These are phyloP conservation scores for Silene coronaria DNA, from an alignment of 179 eudicot genomes.

Conservation along the genomic window DNA sequence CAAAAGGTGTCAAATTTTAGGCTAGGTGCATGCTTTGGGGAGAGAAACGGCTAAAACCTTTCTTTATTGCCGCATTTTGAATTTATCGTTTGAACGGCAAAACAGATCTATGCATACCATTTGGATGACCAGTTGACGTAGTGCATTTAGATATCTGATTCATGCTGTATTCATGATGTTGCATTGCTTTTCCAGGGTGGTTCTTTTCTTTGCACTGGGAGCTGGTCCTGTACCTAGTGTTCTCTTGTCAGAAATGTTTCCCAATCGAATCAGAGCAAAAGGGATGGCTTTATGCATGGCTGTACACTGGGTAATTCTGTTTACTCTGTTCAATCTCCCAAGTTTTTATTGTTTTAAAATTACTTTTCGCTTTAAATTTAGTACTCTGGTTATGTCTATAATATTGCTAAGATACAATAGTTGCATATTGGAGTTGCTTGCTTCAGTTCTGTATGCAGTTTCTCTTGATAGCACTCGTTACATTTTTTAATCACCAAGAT, in stretches of 20 bases:
- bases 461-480: background rate
- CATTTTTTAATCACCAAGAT: background rate
- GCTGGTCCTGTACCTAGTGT: slow-evolving; percentile 94
- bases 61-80: background rate
- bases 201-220: slow-evolving; percentile 71
- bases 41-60: background rate
- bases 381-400: background rate
- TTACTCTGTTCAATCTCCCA: background rate
- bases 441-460: background rate
- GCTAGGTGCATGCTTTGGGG: background rate
- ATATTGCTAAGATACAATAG: background rate
- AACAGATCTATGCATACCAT: slow-evolving; percentile 1
- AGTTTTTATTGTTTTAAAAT: background rate
- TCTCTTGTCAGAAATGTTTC: slow-evolving; percentile 81
- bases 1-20: too few species aligned
- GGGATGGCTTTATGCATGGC: slow-evolving; percentile 95
- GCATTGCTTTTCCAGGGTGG: slow-evolving; percentile 54
- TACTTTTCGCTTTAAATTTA: background rate
- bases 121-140: slow-evolving; percentile 6
- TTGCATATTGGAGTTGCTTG: slow-evolving; percentile 2
- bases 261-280: slow-evolving; percentile 77
- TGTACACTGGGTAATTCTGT: slow-evolving; percentile 76
- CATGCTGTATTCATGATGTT: slow-evolving; percentile 9
- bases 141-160: background rate
- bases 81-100: background rate